Evolutionary conservation across 2,329 filamentous ascomycete genomes (phyloP).

Genomic region (Aspergillus aculeatinus): DNA sequence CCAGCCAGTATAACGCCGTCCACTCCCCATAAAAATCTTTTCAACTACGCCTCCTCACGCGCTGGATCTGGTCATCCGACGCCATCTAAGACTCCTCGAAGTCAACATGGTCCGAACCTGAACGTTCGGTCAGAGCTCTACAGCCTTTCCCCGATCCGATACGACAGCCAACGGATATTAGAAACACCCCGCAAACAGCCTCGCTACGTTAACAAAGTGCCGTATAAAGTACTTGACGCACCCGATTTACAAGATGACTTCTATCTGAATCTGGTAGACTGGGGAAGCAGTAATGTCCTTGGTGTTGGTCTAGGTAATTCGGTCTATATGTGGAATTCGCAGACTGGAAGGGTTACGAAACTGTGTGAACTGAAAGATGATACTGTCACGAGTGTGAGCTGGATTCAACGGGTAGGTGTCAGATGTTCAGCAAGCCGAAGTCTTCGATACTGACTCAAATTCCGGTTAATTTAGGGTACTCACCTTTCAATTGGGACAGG

Average conservation of each 20-base stretch:
- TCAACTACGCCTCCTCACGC: conserved; percentile 78
- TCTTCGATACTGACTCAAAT: conserved; percentile 12
- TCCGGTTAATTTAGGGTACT: conserved; percentile 59
- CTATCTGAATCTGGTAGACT: conserved; percentile 95
- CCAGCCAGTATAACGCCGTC: conserved; percentile 78
- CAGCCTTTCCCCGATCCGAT: conserved; percentile 89
- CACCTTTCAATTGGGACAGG: conserved; percentile 94
- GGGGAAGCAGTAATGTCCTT: conserved; percentile 91
- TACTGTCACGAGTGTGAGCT: conserved; percentile 92
- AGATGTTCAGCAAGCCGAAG: background rate
- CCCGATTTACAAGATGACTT: conserved; percentile 96
- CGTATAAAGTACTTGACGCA: conserved; percentile 95
- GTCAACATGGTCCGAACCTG: conserved; percentile 80
- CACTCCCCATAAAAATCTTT: conserved; percentile 95
- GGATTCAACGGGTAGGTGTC: conserved; percentile 77
- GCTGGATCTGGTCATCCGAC: conserved; percentile 80
- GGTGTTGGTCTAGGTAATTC: conserved; percentile 89
- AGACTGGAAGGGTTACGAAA: conserved; percentile 86
- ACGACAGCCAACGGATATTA: conserved; percentile 89
- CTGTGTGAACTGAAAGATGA: conserved; percentile 91
- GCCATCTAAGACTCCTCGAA: conserved; percentile 84
- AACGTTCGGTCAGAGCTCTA: conserved; percentile 92
- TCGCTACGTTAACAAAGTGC: conserved; percentile 88
- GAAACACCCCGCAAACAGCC: conserved; percentile 86
- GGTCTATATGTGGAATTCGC: conserved; percentile 98